Evolutionary conservation across 192 early-diverging fungal genomes (phyloP).

Genomic region (Coemansia sp.): DNA sequence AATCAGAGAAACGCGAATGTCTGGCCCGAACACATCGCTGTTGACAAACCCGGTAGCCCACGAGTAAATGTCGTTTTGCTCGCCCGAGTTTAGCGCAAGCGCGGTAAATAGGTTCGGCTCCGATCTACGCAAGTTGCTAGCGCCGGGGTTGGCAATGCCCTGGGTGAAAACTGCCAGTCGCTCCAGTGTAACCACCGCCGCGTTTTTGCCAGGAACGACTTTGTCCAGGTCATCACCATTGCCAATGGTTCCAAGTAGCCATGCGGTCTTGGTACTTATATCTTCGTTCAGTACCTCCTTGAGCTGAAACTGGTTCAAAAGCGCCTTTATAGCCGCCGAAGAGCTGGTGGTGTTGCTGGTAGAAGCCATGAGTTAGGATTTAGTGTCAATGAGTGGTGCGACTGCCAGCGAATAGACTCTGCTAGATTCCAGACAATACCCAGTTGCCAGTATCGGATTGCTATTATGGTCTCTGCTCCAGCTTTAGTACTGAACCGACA

Average conservation of each 20-base stretch:
- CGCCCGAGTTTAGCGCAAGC: slow-evolving; percentile 25
- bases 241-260: slow-evolving; percentile 29
- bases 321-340: slow-evolving; percentile 1
- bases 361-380: not conserved
- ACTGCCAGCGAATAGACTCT: too few relatives aligned
- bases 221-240: not conserved
- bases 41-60: slow-evolving; percentile 56
- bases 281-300: slow-evolving; percentile 44
- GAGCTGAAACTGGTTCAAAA: slow-evolving; percentile 19
- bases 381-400: too few relatives aligned
- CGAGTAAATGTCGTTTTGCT: slow-evolving; percentile 66
- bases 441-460: too few relatives aligned
- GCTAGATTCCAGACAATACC: too few relatives aligned
- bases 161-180: slow-evolving; percentile 18
- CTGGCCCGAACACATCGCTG: slow-evolving; percentile 36
- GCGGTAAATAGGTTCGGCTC: not conserved
- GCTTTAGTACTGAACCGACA: too few relatives aligned
- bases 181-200: slow-evolving; percentile 38
- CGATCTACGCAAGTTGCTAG: not conserved
- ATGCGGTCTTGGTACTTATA: slow-evolving; percentile 32
- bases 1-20: slow-evolving; percentile 58
- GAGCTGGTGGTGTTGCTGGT: not conserved
- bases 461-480: too few relatives aligned
- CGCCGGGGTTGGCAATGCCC: not conserved
- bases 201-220: slow-evolving; percentile 13